phyloP scores from a whole-genome alignment of 2,329 filamentous ascomycete genomes.

The Akanthomyces lecanii region DNA sequence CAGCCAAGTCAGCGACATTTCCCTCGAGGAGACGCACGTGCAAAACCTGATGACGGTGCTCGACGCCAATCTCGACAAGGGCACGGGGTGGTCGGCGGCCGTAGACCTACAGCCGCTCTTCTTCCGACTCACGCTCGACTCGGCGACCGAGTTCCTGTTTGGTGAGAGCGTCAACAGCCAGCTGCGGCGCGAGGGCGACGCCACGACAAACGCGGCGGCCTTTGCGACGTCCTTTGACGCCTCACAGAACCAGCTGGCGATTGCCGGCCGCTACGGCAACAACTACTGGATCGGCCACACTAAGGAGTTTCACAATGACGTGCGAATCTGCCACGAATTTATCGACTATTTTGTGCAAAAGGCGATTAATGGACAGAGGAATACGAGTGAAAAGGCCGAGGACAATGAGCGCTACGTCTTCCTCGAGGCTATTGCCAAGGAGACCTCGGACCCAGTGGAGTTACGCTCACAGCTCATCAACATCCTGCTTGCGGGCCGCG shows the following conservation, averaged over 20 bases:
- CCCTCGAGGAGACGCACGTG: conserved; percentile 37
- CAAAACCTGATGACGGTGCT: conserved; percentile 28
- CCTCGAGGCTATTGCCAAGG: conserved; percentile 29
- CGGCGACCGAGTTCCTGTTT: conserved; percentile 55
- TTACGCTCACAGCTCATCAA: conserved; percentile 33
- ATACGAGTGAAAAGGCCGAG: conserved; percentile 22
- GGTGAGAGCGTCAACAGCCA: conserved; percentile 49
- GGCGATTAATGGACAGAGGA: conserved; percentile 35
- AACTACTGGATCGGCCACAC: conserved; percentile 45
- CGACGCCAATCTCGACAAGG: conserved; percentile 26
- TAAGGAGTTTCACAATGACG: conserved; percentile 58
- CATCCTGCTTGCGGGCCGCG: conserved; percentile 47
- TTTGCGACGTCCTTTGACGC: conserved; percentile 32
- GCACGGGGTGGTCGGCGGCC: conserved; percentile 27
- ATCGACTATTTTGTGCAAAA: conserved; percentile 63
- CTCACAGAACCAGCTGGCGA: conserved; percentile 40
- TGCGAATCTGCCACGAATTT: conserved; percentile 63
- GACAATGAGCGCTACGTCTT: conserved; percentile 28
- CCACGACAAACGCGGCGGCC: conserved; percentile 20
- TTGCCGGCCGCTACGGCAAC: conserved; percentile 47
- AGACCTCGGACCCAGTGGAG: conserved; percentile 27
- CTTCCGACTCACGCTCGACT: conserved; percentile 46
- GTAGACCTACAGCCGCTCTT: conserved; percentile 45
- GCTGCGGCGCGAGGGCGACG: conserved; percentile 18
- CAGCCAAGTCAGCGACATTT: conserved; percentile 41